A percentile compares a stretch with the other conserved stretches of the same genome.
Evolutionary conservation across 2,329 filamentous ascomycete genomes (phyloP).

Genomic region (Pochonia chlamydosporia): DNA sequence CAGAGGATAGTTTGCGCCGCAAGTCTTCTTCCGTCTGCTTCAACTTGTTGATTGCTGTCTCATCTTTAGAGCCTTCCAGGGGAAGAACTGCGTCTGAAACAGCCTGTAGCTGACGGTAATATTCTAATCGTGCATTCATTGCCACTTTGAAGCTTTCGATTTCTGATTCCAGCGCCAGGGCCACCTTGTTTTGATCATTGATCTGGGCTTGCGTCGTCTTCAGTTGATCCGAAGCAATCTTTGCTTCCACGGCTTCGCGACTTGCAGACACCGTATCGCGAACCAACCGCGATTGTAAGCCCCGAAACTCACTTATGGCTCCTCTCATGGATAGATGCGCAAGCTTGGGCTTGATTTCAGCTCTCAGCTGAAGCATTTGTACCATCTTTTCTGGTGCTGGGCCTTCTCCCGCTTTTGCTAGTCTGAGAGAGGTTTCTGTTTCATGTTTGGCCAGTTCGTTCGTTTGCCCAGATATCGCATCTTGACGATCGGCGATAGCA

Average conservation of each 20-base stretch:
- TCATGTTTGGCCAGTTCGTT: conserved; percentile 74
- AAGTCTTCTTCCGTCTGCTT: conserved; percentile 32
- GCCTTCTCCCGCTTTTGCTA: conserved; percentile 59
- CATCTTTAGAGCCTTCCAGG: conserved; percentile 58
- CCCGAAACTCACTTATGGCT: conserved; percentile 63
- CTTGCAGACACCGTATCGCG: conserved; percentile 18
- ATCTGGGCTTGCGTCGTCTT: conserved; percentile 50
- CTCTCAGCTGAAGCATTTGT: conserved; percentile 43
- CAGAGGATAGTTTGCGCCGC: conserved; percentile 52
- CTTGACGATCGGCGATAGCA: conserved; percentile 71
- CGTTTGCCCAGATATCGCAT: conserved; percentile 68
- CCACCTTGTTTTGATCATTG: conserved; percentile 44
- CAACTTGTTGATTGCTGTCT: conserved; percentile 35
- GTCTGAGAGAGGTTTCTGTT: conserved; percentile 51
- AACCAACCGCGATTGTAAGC: conserved; percentile 44
- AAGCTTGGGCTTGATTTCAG: conserved; percentile 40
- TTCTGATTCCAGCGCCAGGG: conserved; percentile 56
- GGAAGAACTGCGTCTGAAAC: conserved; percentile 84
- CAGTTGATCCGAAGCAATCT: conserved; percentile 59
- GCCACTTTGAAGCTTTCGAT: conserved; percentile 67
- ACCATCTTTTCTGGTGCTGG: conserved; percentile 62
- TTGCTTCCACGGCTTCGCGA: conserved; percentile 61
- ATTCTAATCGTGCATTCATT: conserved; percentile 83
- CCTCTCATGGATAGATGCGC: conserved; percentile 62
- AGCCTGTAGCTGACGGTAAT: conserved; percentile 82